Base-by-base conservation (phyloP, 495 filamentous ascomycete species). In the Friedmanniomyces simplex region DNA sequence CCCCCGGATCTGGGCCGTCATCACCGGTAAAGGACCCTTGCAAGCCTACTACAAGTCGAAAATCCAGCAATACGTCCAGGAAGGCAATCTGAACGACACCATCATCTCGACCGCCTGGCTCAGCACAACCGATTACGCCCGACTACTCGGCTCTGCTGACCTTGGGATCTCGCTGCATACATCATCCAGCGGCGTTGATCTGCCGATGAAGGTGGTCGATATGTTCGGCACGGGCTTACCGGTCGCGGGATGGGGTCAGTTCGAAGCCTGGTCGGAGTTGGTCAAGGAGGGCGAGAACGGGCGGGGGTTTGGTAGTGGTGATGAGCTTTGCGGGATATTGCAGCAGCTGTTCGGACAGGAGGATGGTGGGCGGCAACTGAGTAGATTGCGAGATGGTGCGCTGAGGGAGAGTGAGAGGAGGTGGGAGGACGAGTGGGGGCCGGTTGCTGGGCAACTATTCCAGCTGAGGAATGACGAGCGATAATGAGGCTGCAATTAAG, bases 151-250 rank as follows among this genome's bases (percentile, higher is more conserved):
- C 26, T 85, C 84, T 43, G 91, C 93, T 18, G 93, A 96, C 57
- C 69, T 97, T 12, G 93, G 93, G 1, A 80, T 99, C 18, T 93
- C 87, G 63, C 75, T 99, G 49, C 93, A 99, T 70, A 94, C 80
- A 53, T 94, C 88, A 61, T 91, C 85, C 62, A 95, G 88, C 45
- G 93, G 93, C 2, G 88, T 99, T 0, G 93, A 99, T 72, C 72
- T 99, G 22, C 93, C 93, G 0, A 99, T 99, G 93, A 99, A 99
- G 72, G 91, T 99, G 8, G 91, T 99, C 6, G 93, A 99, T 65
- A 93, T 99, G 88, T 96, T 97, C 66, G 93, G 93, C 0, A 85
- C 89, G 0, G 93, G 93, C 0, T 71, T 99, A 51, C 93, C 93
- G 0, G 94, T 99, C 3, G 85, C 83, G 1, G 93, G 89, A 21